Percentiles rank a stretch among this genome's conserved stretches.
These are phyloP conservation scores for Boletus hoseneyae DNA, from an alignment of 1,284 basidiomycete genomes.

Conservation along the genomic window DNA sequence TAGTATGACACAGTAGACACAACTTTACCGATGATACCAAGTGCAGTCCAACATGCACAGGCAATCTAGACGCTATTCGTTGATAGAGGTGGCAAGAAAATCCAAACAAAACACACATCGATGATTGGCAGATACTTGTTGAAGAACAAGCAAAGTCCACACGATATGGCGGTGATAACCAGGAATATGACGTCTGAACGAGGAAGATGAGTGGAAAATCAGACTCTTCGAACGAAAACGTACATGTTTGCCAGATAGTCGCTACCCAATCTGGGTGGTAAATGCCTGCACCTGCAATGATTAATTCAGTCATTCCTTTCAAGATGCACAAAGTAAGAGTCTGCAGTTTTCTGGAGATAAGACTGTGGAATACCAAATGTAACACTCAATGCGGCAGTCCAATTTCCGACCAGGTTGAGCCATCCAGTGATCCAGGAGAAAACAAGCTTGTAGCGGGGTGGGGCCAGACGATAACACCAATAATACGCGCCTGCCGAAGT, in stretches of 20 bases:
- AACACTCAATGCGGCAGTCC: slow-evolving; percentile 51
- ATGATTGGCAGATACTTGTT: slow-evolving; percentile 45
- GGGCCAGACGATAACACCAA: slow-evolving; percentile 51
- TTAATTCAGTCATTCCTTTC: slow-evolving; percentile 47
- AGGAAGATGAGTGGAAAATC: neutral
- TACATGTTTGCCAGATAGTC: slow-evolving; percentile 51
- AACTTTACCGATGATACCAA: slow-evolving; percentile 47
- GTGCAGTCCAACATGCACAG: slow-evolving; percentile 50
- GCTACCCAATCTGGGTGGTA: slow-evolving; percentile 48
- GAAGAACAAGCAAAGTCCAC: slow-evolving; percentile 46
- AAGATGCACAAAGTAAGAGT: slow-evolving; percentile 2
- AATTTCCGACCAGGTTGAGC: slow-evolving; percentile 54
- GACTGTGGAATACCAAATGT: slow-evolving; percentile 42
- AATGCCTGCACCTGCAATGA: slow-evolving; percentile 49
- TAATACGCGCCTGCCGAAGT: slow-evolving; percentile 59
- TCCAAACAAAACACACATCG: slow-evolving; percentile 37
- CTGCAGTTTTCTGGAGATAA: neutral
- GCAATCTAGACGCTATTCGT: slow-evolving; percentile 36
- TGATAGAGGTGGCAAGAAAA: neutral
- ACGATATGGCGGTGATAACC: slow-evolving; percentile 41
- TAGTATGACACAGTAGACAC: neutral
- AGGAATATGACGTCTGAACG: slow-evolving; percentile 48
- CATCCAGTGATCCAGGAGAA: slow-evolving; percentile 56
- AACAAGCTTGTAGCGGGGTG: slow-evolving; percentile 26
- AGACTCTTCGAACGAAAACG: slow-evolving; percentile 7